Base-by-base conservation (phyloP, 108 stramenopile species). In the Pelagomonas calceolata region DNA sequence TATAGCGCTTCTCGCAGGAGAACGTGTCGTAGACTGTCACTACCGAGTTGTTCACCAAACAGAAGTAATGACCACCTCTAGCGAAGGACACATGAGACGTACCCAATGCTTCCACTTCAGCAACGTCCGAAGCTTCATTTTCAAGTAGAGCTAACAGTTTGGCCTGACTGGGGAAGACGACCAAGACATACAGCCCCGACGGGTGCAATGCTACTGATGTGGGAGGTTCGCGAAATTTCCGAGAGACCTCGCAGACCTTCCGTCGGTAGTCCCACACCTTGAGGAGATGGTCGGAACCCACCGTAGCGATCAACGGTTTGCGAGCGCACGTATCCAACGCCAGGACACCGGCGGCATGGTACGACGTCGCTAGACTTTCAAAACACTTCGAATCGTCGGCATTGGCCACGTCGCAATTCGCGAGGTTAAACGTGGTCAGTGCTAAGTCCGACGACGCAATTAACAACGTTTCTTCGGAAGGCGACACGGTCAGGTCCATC, bases 61-160 rank as follows among this genome's bases (percentile, higher is more conserved):
- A 81, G 46, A 87, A 81, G 67, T 79, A 79, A 29, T 86, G 84
- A 7, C 87, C 87, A 4, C 87, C 87, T 32, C 80, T 63, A 34
- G 75, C 65, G 75, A 87, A 87, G 32, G 34, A 68, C 31, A 68
- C 18, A 45, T 60, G 26, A 12, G 46, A 18, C 16, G n/a, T 21
- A 17, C 26, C 29, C 67, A 17, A 17, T 35, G 43, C 46, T 32
- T 70, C 73, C n/a, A 66, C 81, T 34, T 84, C 83, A 75, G 70
- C 72, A 36, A 83, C 71, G 31, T 31, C 33, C 1, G 76, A 75
- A 32, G 84, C 66, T 70, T 87, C 86, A 29, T 85, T 84, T 83
- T 84, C 81, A 34, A 87, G 80, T n/a, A 87, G 68, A 65, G 80
- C 78, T 65, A 82, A 69, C 36, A 87, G 78, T 31, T 83, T 80